phyloP scores from a whole-genome alignment of 208 protist genomes.

The Crithidia fasciculata region DNA sequence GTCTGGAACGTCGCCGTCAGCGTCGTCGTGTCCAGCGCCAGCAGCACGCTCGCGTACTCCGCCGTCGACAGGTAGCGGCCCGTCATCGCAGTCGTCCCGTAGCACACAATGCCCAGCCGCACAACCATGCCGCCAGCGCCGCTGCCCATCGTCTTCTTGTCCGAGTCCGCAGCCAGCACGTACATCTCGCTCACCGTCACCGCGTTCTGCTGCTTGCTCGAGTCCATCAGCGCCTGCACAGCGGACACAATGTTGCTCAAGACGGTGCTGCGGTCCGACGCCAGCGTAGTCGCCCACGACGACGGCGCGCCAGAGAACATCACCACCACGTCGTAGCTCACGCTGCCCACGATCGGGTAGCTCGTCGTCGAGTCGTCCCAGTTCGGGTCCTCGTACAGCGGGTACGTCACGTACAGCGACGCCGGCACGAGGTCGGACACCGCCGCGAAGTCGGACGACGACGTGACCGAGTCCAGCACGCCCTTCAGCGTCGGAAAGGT shows the following conservation, averaged over 20 bases:
- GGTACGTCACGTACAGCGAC: neutral
- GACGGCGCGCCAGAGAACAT: conserved; percentile 13
- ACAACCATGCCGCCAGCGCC: conserved; percentile 20
- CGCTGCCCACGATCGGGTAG: neutral
- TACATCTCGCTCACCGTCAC: neutral
- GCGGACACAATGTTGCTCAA: neutral
- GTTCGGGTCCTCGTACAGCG: conserved; percentile 12
- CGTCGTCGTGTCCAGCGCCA: conserved; percentile 7
- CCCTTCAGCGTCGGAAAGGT: neutral
- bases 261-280: neutral
- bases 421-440: conserved; percentile 1
- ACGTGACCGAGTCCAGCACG: neutral
- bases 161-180: conserved; percentile 5
- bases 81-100: conserved; percentile 7
- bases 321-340: conserved; percentile 8
- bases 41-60: conserved; percentile 20
- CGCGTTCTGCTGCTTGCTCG: conserved; percentile 7
- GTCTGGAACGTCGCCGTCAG: conserved; percentile 7
- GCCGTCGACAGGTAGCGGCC: conserved; percentile 21
- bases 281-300: neutral
- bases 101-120: neutral
- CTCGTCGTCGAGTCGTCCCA: neutral
- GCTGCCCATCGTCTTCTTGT: conserved; percentile 12
- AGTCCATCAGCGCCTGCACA: conserved; percentile 2
- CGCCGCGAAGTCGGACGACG: neutral